Evolutionary conservation across 116 monocot species (phyloP).

Genomic region (Dioscorea cayenensis): DNA sequence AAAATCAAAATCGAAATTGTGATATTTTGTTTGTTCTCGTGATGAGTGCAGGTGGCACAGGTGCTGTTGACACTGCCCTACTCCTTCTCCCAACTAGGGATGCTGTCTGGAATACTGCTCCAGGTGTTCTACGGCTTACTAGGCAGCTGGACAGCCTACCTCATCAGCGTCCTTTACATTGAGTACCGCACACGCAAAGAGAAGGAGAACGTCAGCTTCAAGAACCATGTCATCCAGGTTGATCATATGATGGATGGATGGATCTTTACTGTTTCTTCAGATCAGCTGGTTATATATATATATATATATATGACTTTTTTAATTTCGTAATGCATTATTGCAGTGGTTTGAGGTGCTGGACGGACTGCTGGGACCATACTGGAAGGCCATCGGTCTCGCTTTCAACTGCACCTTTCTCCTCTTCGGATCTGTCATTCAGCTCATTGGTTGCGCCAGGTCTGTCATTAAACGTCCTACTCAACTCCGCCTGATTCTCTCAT

Average conservation of each 20-base stretch:
- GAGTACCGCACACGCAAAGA: constrained; percentile 77
- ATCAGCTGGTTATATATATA: no score
- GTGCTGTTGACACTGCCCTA: constrained; percentile 65
- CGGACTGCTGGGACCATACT: constrained; percentile 78
- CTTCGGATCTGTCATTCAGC: constrained; percentile 91
- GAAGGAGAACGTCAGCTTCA: constrained; percentile 84
- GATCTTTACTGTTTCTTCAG: no score
- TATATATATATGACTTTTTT: no score
- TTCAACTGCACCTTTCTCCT: constrained; percentile 98
- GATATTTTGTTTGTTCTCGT: background rate
- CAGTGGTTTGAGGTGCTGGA: constrained; percentile 97
- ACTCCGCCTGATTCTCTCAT: background rate
- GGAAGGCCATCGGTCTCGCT: constrained; percentile 77
- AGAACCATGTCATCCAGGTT: constrained; percentile 86
- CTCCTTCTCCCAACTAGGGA: constrained; percentile 71
- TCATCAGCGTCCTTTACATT: constrained; percentile 92
- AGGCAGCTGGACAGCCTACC: constrained; percentile 97
- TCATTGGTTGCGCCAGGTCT: constrained; percentile 61
- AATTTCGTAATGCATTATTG: background rate
- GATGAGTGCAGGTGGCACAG: constrained; percentile 38
- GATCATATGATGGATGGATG: no score
- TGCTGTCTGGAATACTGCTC: constrained; percentile 53
- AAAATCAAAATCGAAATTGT: background rate
- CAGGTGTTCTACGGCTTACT: constrained; percentile 89
- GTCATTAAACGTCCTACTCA: background rate